phyloP scores from a whole-genome alignment of 2,329 filamentous ascomycete species.

The Lachnellula suecica region DNA sequence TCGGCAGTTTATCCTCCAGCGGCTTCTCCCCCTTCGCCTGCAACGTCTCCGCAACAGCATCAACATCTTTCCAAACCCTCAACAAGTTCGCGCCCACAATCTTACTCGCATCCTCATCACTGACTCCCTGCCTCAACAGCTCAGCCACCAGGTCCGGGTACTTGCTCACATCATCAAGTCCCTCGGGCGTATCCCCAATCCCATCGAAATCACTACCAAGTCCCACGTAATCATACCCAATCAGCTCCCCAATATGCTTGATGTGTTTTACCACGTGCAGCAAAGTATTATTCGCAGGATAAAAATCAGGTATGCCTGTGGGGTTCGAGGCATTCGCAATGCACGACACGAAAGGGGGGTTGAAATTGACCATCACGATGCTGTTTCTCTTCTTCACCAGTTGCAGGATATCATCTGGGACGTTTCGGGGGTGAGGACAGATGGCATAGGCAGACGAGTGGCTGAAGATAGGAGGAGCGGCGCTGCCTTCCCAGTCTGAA shows the following conservation, averaged over 20 bases:
- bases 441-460: conserved; percentile 80
- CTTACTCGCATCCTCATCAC: conserved; percentile 70
- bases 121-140: conserved; percentile 70
- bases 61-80: conserved; percentile 80
- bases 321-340: conserved; percentile 47
- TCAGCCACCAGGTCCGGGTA: conserved; percentile 78
- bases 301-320: conserved; percentile 66
- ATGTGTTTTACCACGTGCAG: conserved; percentile 79
- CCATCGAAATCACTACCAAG: conserved; percentile 90
- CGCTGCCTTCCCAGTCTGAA: conserved; percentile 65
- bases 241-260: conserved; percentile 74
- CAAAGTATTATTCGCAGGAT: conserved; percentile 69
- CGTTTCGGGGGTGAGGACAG: conserved; percentile 88
- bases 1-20: conserved; percentile 48
- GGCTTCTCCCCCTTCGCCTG: conserved; percentile 53
- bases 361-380: conserved; percentile 90
- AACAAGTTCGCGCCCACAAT: conserved; percentile 79
- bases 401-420: conserved; percentile 78
- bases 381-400: conserved; percentile 72
- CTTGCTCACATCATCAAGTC: conserved; percentile 82
- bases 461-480: conserved; percentile 83
- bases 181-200: conserved; percentile 63
- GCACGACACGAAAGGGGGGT: conserved; percentile 80
- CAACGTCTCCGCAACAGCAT: conserved; percentile 66
- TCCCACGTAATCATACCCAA: conserved; percentile 87